These are phyloP conservation scores for Tribonema minus DNA, from an alignment of 108 stramenopile species.

Conservation along the genomic window DNA sequence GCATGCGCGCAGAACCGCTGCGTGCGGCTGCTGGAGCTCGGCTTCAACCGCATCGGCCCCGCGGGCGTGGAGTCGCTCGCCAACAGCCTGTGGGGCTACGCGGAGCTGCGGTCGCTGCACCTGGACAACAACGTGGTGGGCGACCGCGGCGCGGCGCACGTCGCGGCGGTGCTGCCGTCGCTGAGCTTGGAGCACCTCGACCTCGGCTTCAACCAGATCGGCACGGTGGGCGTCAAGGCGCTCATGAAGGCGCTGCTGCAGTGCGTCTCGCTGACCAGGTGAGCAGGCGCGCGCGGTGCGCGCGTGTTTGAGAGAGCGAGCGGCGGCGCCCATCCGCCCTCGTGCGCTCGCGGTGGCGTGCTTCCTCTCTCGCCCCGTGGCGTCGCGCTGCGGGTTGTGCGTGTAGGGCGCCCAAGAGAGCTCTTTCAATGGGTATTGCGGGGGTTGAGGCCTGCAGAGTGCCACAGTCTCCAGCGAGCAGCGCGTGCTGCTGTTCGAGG, in stretches of 20 bases:
- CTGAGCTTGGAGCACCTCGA: constrained; percentile 30
- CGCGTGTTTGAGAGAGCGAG: no score
- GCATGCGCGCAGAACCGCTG: constrained; percentile 16
- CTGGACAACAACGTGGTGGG: constrained; percentile 45
- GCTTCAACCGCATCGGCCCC: constrained; percentile 42
- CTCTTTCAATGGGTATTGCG: no score
- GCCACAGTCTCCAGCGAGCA: no score
- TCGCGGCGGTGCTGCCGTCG: constrained; percentile 35
- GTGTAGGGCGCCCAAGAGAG: no score
- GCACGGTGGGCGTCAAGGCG: constrained; percentile 20
- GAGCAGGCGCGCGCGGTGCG: neutral
- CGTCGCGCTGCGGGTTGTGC: no score
- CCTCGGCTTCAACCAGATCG: constrained; percentile 40
- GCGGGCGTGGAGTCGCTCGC: constrained; percentile 39
- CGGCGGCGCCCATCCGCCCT: no score
- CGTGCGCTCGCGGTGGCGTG: no score
- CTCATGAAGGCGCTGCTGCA: constrained; percentile 33
- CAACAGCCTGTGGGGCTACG: constrained; percentile 39
- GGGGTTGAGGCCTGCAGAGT: no score
- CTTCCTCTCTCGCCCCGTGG: no score
- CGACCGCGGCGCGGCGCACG: constrained; percentile 34
- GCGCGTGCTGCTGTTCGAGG: no score
- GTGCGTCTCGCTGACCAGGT: neutral
- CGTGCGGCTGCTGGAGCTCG: constrained; percentile 43
- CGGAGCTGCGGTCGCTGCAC: constrained; percentile 10